Conservation (phyloP, 164 flowering plant genomes). For the Kalanchoe fedtschenkoi region DNA sequence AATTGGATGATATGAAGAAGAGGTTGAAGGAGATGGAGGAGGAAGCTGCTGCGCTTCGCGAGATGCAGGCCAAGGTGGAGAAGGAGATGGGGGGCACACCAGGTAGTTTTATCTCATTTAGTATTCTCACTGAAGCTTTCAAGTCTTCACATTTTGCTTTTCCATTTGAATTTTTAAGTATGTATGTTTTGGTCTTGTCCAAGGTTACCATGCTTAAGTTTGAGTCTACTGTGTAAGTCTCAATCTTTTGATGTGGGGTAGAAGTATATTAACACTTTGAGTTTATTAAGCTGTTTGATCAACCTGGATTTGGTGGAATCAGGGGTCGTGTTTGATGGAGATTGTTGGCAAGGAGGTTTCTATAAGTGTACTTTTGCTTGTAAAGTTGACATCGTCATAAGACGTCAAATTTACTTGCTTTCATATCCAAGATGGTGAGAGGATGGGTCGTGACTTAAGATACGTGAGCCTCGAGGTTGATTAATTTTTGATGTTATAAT, state of each 20-base stretch:
- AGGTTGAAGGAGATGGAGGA: constrained; percentile 74
- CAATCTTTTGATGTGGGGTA: not conserved
- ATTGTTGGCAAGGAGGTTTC: too few relatives aligned
- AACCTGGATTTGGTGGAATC: not conserved
- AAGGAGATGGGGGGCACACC: constrained; percentile 70
- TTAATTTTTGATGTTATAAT: not conserved
- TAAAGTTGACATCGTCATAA: not conserved
- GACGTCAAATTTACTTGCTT: not conserved
- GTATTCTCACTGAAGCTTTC: not conserved
- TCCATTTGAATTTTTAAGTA: not conserved
- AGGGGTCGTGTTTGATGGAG: not conserved
- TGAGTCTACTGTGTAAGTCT: not conserved
- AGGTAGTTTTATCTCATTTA: constrained; percentile 21
- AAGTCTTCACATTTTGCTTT: not conserved
- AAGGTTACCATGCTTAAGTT: too few relatives aligned
- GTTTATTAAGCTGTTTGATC: not conserved
- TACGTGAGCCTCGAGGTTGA: too few relatives aligned
- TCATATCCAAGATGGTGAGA: too few relatives aligned
- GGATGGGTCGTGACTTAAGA: too few relatives aligned
- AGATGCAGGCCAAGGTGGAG: constrained; percentile 82
- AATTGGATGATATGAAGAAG: constrained; percentile 75
- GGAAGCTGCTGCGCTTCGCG: constrained; percentile 73
- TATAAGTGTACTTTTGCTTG: not conserved
- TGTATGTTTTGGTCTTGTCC: not conserved
- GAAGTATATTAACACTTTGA: not conserved